Conservation (phyloP, 805 yeast species). For the Saccharomycopsis capsularis region DNA sequence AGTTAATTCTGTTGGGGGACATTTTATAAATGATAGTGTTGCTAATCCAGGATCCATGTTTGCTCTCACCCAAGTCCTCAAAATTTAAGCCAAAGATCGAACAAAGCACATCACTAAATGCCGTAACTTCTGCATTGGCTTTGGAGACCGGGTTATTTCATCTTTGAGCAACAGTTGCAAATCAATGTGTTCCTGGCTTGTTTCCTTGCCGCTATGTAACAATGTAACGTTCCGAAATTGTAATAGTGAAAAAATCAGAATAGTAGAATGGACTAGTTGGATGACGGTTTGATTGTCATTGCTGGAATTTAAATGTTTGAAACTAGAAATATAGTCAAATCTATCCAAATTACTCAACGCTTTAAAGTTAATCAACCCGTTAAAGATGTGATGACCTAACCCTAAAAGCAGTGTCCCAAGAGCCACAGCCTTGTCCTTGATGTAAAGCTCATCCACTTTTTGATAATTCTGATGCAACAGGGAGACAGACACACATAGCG, state of each 20-base stretch:
- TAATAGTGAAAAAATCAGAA: not conserved
- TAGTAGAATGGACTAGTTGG: not conserved
- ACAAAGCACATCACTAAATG: not conserved
- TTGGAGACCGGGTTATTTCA: not conserved
- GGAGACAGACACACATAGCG: too few relatives aligned
- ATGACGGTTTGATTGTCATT: not conserved
- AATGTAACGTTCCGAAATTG: not conserved
- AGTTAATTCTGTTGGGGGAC: too few relatives aligned
- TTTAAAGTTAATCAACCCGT: not conserved
- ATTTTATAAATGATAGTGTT: too few relatives aligned
- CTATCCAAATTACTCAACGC: not conserved
- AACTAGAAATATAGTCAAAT: slow-evolving; percentile 7
- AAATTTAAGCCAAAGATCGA: not conserved
- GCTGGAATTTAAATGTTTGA: slow-evolving; percentile 2
- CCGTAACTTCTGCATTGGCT: not conserved
- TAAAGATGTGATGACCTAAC: too few relatives aligned
- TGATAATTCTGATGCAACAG: too few relatives aligned
- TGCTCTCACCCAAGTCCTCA: not conserved
- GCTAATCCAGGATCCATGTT: too few relatives aligned
- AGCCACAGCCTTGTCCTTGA: too few relatives aligned
- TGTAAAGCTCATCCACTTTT: too few relatives aligned
- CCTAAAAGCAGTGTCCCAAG: too few relatives aligned
- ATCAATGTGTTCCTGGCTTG: not conserved
- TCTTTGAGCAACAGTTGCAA: not conserved
- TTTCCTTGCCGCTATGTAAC: not conserved